A percentile compares a stretch with the other conserved stretches of the same genome.
These are phyloP conservation scores for Carex littledalei DNA, from an alignment of 176 grass and related monocot genomes.

Conservation along the genomic window DNA sequence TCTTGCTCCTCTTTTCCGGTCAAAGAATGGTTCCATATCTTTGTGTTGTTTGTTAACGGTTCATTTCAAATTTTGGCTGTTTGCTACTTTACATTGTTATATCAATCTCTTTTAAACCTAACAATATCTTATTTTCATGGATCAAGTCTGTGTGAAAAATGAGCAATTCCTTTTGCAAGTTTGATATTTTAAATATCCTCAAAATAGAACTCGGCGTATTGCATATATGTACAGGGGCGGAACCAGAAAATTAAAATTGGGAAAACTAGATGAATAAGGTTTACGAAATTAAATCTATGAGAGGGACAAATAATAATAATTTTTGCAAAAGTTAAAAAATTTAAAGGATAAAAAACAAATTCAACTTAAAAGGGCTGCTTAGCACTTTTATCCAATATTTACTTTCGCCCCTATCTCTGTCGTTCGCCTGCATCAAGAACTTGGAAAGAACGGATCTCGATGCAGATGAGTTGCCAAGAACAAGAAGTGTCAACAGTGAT, in stretches of 20 bases:
- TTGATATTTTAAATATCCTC: not conserved
- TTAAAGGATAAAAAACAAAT: no score
- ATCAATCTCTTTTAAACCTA: not conserved
- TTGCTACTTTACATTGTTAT: not conserved
- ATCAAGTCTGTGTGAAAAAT: no score
- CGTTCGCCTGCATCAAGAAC: not conserved
- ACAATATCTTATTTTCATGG: not conserved
- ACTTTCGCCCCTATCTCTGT: not conserved
- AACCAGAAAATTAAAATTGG: no score
- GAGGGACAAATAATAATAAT: no score
- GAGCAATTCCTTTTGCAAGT: not conserved
- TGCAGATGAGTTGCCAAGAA: not conserved
- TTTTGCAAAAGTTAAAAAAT: no score
- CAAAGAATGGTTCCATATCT: not conserved
- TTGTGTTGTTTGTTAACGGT: not conserved
- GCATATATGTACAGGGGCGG: no score
- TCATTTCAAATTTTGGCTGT: constrained; percentile 8
- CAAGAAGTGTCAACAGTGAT: not conserved
- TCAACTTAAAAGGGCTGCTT: no score
- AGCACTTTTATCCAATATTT: no score
- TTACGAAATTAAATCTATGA: no score
- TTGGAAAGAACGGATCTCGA: not conserved
- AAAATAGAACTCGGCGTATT: not conserved
- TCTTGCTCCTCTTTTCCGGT: not conserved
- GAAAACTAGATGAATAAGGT: no score